Conservation (phyloP, 169 alveolate genomes). For the Besnoitia besnoiti region DNA sequence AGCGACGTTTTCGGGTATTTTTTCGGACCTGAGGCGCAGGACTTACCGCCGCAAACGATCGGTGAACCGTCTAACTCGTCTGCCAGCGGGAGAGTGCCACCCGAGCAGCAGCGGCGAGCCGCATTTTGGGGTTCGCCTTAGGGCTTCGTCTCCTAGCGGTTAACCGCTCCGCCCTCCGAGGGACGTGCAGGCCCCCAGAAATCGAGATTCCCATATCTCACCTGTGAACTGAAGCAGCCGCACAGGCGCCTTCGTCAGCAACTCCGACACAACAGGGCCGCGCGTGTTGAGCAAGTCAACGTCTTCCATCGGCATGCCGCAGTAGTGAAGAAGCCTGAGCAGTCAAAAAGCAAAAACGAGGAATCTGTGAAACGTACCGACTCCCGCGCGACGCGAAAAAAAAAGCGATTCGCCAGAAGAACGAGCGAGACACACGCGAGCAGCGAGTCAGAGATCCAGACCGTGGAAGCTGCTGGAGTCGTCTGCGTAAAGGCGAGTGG, state of each 20-base stretch:
- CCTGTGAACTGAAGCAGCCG: conserved; percentile 87
- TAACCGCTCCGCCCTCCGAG: no score
- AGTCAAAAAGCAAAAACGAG: conserved; percentile 67
- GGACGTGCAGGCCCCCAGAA: no score
- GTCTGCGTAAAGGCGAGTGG: neutral
- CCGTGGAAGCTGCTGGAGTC: neutral
- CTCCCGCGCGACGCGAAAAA: neutral
- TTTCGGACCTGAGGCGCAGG: no score
- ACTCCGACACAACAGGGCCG: conserved; percentile 76
- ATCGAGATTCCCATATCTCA: no score
- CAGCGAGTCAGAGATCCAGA: neutral
- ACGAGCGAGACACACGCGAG: neutral
- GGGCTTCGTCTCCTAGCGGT: no score
- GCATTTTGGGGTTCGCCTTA: no score
- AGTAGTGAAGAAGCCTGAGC: conserved; percentile 77
- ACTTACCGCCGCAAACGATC: no score
- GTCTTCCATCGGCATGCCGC: conserved; percentile 86
- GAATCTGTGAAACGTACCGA: conserved; percentile 21
- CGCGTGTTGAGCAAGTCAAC: conserved; percentile 74
- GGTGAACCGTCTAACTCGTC: no score
- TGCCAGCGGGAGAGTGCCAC: no score
- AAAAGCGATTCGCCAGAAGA: neutral
- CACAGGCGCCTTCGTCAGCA: conserved; percentile 70
- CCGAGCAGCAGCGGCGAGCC: no score
- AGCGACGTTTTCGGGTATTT: no score